Evolutionary conservation across 2,329 filamentous ascomycete genomes (phyloP), one percentile per base, ranked within the genome.

Genomic region (Trichoderma afroharzianum): DNA sequence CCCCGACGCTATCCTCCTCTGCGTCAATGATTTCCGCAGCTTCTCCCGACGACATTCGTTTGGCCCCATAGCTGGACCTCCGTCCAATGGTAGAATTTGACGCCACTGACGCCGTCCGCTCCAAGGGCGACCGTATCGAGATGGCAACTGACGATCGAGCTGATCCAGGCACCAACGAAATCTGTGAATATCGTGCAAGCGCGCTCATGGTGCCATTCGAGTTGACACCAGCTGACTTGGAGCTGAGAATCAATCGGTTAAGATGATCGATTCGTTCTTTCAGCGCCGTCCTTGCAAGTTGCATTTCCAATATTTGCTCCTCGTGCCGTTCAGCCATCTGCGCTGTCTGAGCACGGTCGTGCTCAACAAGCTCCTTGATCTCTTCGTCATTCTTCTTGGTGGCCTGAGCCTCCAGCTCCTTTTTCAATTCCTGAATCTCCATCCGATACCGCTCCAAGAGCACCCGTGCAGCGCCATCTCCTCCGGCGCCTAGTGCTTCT

Each of bases 301-400:
- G 96, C 93, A 99, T 98, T 82, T 99, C 96, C 69, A 99, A 86
- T 88, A 99, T 95, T 81, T 99, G 96, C 83, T 98, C 96, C 79
- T 98, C 95, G 76, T 98, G 96, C 50, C 94, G 90, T 75, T 93
- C 89, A 75, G 94, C 91, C 8, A 93, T 92, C 81, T 98, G 93
- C 76, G 92, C 89, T 79, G 96, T 91, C 21, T 91, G 86, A 53
- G 86, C 90, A 75, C 91, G 88, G 77, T 96, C 93, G 77, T 93
- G 89, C 63, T 90, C 88, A 72, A 92, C 88, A 64, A 87, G 88
- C 28, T 85, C 82, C 71, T 85, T 87, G 68, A 92, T 89, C 58
- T 90, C 88, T 50, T 91, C 91, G 9, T 70, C 73, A 61, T 88
- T 87, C 58, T 89, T 88, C 53, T 86, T 84, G 79, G 92, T 95